A percentile compares a stretch with the other conserved stretches of the same genome.
phyloP scores from a whole-genome alignment of 495 filamentous ascomycete genomes.

The Aspergillus ellipticus region DNA sequence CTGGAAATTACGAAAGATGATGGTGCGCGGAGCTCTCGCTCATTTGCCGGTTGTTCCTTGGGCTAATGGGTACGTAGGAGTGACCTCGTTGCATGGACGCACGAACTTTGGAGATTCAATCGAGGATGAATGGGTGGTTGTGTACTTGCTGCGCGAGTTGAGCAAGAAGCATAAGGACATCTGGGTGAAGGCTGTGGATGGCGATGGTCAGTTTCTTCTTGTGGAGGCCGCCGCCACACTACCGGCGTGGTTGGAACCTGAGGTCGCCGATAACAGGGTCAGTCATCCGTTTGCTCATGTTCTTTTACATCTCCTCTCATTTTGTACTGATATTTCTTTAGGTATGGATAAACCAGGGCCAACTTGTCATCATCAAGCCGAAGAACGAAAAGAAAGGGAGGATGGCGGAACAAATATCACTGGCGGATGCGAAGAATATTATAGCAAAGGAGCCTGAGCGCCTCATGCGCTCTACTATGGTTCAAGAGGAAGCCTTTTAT shows the following conservation, averaged over 20 bases:
- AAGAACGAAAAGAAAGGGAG: conserved; percentile 28
- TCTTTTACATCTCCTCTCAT: background rate
- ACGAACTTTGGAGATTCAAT: conserved; percentile 90
- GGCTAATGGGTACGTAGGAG: conserved; percentile 23
- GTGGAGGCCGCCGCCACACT: conserved; percentile 88
- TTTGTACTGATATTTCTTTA: conserved; percentile 16
- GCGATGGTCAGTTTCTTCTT: conserved; percentile 91
- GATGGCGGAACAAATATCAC: conserved; percentile 48
- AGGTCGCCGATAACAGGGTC: conserved; percentile 79
- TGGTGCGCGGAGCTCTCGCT: conserved; percentile 34
- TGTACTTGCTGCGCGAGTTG: conserved; percentile 82
- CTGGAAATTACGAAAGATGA: conserved; percentile 59
- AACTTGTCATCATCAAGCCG: conserved; percentile 70
- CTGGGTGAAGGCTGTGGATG: conserved; percentile 80
- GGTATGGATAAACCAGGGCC: conserved; percentile 74
- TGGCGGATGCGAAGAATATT: conserved; percentile 56
- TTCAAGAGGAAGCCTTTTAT: conserved; percentile 89
- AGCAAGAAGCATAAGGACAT: conserved; percentile 67
- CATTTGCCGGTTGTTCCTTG: background rate
- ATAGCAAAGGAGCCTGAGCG: conserved; percentile 48
- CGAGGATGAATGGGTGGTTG: conserved; percentile 96
- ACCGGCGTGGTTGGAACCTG: conserved; percentile 88
- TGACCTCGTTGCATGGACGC: conserved; percentile 56
- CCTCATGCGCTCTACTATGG: conserved; percentile 60
- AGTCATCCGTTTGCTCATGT: conserved; percentile 10